These are phyloP conservation scores for Scenedesmus sp. DNA, from an alignment of 163 green algal species.

Conservation along the genomic window DNA sequence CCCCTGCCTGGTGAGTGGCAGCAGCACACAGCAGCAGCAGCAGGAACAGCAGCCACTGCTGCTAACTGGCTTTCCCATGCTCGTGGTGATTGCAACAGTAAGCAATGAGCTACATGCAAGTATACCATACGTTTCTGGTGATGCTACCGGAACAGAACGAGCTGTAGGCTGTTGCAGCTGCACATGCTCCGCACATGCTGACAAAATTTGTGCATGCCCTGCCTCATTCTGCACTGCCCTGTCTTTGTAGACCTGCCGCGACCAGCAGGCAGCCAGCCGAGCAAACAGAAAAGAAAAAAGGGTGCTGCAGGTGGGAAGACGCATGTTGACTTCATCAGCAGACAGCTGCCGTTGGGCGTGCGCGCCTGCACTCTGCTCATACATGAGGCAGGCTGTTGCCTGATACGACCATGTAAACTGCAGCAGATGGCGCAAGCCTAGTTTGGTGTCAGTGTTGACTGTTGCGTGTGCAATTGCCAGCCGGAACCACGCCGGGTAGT, in stretches of 20 bases:
- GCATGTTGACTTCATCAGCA: background rate
- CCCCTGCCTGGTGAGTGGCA: conserved; percentile 9
- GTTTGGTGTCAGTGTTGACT: too few relatives aligned
- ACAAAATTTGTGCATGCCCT: background rate
- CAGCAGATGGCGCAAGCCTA: background rate
- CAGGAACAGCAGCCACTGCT: background rate
- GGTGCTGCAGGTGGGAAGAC: background rate
- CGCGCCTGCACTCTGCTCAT: background rate
- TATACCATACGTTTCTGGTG: too few relatives aligned
- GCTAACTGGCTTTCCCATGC: background rate
- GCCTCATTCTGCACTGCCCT: background rate
- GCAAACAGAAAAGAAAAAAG: background rate
- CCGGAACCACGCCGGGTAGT: too few relatives aligned
- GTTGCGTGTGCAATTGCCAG: too few relatives aligned
- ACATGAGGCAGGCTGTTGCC: background rate
- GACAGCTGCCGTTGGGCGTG: background rate
- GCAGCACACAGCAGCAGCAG: background rate
- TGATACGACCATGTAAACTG: background rate
- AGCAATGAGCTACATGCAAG: background rate
- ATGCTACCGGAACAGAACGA: background rate
- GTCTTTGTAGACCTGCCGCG: background rate
- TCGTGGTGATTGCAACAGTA: background rate
- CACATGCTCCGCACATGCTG: background rate
- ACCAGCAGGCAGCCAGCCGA: background rate
- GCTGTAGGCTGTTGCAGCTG: background rate